Base-by-base conservation (phyloP, 345 rosid species). In the Citrus sp. region DNA sequence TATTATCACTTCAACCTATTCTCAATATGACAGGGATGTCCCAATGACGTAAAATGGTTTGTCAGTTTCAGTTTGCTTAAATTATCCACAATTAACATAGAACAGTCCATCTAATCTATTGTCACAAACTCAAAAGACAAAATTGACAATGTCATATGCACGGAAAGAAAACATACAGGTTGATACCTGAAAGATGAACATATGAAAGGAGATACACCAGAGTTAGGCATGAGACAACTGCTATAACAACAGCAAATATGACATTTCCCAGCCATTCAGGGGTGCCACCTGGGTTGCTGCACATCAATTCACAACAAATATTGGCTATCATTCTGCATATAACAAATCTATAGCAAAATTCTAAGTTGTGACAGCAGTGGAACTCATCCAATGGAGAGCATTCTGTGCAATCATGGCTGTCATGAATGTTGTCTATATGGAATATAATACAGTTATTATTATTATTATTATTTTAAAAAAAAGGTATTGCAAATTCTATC, bases 221-320 rank as follows among this genome's bases (percentile, higher is more conserved):
- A 37, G 97, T 91, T 81, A 94, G 84, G 89, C 93, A 90, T 65
- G 90, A 32, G 51, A 88, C 77, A 81, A 83, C 85, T 72, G 98
- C 95, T 40, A 96, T 81, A 69, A 86, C 77, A 83, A 83, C 82
- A 38, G 97, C 87, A 70, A 94, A 27, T 71, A 89, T 28, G 38
- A 72, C 81, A 75, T 73, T 96, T 70, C 90, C 92, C 88, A 92
- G 81, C 98, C 99, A 96, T 79, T 96, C 99, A 38, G 97, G 97
- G 80, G 87, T 84, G 83, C 87, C 74, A 0, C 99, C 98, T 3
- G 97, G 97, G 82, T 89, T 90, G 87, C 99, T 96, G 91, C 84
- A 77, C 19, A 67, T 63, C 58, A 65, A 80, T 58, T 78, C 7
- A 67, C 79, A 80, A 30, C 55, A 72, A 46, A 35, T n/a, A 71